These are phyloP conservation scores for Acaromyces ingoldii DNA, from an alignment of 1,284 basidiomycete species.

Conservation along the genomic window DNA sequence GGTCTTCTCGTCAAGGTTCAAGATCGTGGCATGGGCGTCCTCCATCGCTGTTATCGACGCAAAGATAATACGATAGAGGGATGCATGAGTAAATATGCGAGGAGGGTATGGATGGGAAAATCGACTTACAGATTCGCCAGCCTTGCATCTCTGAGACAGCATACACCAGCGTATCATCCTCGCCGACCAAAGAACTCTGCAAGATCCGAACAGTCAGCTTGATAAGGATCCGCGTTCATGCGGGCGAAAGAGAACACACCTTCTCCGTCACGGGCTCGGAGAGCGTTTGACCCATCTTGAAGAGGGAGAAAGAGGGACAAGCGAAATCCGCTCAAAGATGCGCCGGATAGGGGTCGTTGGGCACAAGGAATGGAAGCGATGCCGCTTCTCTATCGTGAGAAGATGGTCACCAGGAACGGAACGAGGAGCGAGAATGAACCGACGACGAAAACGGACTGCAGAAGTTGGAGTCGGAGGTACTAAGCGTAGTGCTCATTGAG, in stretches of 20 bases:
- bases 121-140: conserved; percentile 84
- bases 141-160: conserved; percentile 97
- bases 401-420: too few species aligned
- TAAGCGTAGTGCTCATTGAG: too few species aligned
- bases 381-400: too few species aligned
- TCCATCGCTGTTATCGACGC: conserved; percentile 73
- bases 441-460: too few species aligned
- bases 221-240: neutral
- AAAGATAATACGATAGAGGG: conserved; percentile 19
- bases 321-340: too few species aligned
- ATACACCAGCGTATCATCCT: conserved; percentile 73
- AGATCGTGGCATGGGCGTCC: conserved; percentile 83
- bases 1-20: conserved; percentile 52
- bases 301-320: too few species aligned
- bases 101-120: neutral
- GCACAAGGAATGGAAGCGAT: too few species aligned
- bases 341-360: too few species aligned
- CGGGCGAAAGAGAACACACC: conserved; percentile 14
- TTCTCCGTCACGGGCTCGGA: conserved; percentile 68
- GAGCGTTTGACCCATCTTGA: conserved; percentile 54
- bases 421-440: too few species aligned
- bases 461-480: too few species aligned
- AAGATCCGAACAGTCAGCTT: neutral
- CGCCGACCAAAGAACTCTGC: conserved; percentile 70
- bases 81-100: conserved; percentile 7